A percentile compares a stretch with the other conserved stretches of the same genome.
These are phyloP conservation scores for Ogataea pilisensis DNA, from an alignment of 805 yeast genomes.

Conservation along the genomic window DNA sequence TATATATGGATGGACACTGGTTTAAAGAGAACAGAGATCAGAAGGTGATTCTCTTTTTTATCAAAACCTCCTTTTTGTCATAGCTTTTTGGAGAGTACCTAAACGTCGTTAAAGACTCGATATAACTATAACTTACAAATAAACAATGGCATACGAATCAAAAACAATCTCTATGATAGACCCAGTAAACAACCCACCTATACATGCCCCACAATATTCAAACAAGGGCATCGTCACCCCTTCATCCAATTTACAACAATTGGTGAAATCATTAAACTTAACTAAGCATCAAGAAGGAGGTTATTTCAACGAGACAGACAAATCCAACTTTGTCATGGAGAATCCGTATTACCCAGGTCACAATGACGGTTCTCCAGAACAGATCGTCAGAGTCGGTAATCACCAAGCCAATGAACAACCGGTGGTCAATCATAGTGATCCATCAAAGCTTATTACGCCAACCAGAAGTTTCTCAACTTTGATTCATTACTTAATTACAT, in stretches of 20 bases:
- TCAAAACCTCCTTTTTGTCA: too few species aligned
- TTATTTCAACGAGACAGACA: constrained; percentile 52
- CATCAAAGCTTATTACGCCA: constrained; percentile 19
- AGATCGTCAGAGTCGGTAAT: constrained; percentile 11
- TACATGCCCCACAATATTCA: constrained; percentile 23
- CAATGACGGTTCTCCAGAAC: constrained; percentile 14
- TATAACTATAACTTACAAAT: too few species aligned
- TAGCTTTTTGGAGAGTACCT: too few species aligned
- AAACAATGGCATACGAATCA: constrained; percentile 11
- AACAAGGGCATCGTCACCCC: constrained; percentile 12
- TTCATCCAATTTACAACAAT: constrained; percentile 21
- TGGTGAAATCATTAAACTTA: constrained; percentile 35
- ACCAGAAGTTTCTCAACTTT: constrained; percentile 44
- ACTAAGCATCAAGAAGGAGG: constrained; percentile 54
- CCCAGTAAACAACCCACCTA: constrained; percentile 8
- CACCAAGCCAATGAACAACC: constrained; percentile 5
- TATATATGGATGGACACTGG: too few species aligned
- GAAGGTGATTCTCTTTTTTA: too few species aligned
- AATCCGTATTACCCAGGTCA: constrained; percentile 36
- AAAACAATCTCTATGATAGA: constrained; percentile 24
- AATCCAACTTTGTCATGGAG: constrained; percentile 41
- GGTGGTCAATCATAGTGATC: constrained; percentile 10
- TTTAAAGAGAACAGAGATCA: too few species aligned
- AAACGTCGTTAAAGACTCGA: too few species aligned
- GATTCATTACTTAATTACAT: constrained; percentile 49